These are phyloP conservation scores for Apiotrichum laibachii DNA, from an alignment of 1,284 basidiomycete species.

Conservation along the genomic window DNA sequence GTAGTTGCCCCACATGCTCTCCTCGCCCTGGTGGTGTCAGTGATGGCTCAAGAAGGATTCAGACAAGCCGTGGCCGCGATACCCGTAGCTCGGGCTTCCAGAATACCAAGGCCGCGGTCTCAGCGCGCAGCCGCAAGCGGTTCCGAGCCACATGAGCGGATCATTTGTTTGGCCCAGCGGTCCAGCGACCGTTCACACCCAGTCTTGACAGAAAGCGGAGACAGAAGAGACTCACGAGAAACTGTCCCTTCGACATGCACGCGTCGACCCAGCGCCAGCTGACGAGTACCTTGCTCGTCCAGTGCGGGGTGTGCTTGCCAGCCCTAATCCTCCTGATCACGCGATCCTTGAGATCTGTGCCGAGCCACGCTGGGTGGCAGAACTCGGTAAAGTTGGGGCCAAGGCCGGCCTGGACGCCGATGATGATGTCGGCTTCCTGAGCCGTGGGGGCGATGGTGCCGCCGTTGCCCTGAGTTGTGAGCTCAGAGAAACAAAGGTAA, in stretches of 20 bases:
- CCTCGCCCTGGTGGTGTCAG: conserved; percentile 19
- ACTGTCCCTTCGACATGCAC: background rate
- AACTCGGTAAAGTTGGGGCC: background rate
- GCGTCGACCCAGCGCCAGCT: background rate
- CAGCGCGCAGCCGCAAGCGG: too few relatives aligned
- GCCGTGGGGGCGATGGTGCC: background rate
- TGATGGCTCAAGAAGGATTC: too few relatives aligned
- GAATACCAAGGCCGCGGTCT: too few relatives aligned
- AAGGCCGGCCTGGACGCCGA: background rate
- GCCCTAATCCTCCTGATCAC: background rate
- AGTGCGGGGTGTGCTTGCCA: background rate
- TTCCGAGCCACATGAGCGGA: too few relatives aligned
- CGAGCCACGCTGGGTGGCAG: conserved; percentile 20
- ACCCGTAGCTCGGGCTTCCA: too few relatives aligned
- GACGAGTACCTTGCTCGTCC: background rate
- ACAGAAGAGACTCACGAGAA: background rate
- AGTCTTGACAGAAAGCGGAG: too few relatives aligned
- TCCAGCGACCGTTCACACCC: too few relatives aligned
- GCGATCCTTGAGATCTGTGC: conserved; percentile 11
- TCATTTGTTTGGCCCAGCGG: too few relatives aligned
- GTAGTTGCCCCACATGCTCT: conserved; percentile 26
- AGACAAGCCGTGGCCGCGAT: too few relatives aligned
- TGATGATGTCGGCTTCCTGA: background rate
- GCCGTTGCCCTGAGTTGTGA: background rate
- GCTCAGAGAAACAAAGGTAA: background rate